Evolutionary conservation across 306 rosid genomes (phyloP).

Genomic region (Luffa acutangula): DNA sequence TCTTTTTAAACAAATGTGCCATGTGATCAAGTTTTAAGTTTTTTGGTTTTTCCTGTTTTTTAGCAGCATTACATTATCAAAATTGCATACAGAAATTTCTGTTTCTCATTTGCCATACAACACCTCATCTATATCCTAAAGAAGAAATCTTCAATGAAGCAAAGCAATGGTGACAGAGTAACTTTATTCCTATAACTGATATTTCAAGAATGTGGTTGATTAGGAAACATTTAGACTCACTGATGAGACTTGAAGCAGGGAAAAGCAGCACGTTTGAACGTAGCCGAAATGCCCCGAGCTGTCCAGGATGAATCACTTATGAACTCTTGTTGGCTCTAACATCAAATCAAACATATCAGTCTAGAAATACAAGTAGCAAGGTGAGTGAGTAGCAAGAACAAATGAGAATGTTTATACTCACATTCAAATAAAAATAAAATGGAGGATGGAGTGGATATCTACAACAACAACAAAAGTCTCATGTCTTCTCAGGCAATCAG

Average conservation of each 20-base stretch:
- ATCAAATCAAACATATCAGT: background rate
- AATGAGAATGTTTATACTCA: background rate
- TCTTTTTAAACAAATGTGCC: background rate
- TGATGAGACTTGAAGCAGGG: background rate
- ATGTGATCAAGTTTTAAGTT: background rate
- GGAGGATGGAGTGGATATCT: background rate
- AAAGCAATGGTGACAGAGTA: background rate
- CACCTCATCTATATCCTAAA: background rate
- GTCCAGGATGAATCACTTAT: background rate
- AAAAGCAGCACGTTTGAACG: background rate
- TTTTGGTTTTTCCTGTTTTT: background rate
- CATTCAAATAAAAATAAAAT: conserved; percentile 3
- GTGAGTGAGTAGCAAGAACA: background rate
- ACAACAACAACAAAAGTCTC: background rate
- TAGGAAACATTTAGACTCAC: background rate
- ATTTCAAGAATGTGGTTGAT: background rate
- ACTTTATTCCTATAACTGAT: background rate
- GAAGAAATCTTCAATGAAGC: background rate
- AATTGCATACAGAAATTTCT: background rate
- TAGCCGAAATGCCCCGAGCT: background rate
- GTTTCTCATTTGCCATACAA: background rate
- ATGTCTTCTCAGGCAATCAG: background rate
- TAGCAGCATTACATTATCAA: background rate
- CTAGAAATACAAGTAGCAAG: background rate
- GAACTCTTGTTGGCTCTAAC: background rate